Percentiles rank a stretch among this genome's conserved stretches.
These are phyloP conservation scores for Trichophyton rubrum DNA, from an alignment of 2,329 filamentous ascomycete genomes.

Conservation along the genomic window DNA sequence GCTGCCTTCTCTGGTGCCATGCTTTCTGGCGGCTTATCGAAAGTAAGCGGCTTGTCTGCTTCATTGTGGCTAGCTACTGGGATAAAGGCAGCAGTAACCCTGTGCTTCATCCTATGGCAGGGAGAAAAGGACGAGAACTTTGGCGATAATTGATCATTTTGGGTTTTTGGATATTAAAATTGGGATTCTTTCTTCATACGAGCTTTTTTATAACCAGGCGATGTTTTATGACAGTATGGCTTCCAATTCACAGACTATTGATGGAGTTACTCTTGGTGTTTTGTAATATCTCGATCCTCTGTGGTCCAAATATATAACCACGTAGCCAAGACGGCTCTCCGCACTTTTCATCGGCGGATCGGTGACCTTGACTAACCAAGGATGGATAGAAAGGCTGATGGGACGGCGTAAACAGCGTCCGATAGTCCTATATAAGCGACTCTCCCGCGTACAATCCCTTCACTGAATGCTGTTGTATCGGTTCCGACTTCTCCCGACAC, in stretches of 20 bases:
- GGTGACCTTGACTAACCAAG: not conserved
- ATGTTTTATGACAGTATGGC: not conserved
- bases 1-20: constrained; percentile 31
- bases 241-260: not conserved
- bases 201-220: not conserved
- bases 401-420: not conserved
- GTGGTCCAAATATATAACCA: not conserved
- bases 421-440: not conserved
- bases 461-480: not conserved
- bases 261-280: not conserved
- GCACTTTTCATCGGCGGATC: not conserved
- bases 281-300: not conserved
- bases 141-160: not conserved
- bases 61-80: constrained; percentile 31
- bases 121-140: constrained; percentile 10
- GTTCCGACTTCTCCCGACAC: not conserved
- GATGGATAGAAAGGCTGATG: not conserved
- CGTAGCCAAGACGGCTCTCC: not conserved
- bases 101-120: constrained; percentile 29
- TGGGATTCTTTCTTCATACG: not conserved
- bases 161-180: not conserved
- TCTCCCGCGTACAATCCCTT: not conserved
- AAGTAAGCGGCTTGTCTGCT: constrained; percentile 23
- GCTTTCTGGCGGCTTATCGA: constrained; percentile 30
- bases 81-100: constrained; percentile 25